phyloP scores from a whole-genome alignment of 1,284 basidiomycete species.

The Coniferiporia weirii region DNA sequence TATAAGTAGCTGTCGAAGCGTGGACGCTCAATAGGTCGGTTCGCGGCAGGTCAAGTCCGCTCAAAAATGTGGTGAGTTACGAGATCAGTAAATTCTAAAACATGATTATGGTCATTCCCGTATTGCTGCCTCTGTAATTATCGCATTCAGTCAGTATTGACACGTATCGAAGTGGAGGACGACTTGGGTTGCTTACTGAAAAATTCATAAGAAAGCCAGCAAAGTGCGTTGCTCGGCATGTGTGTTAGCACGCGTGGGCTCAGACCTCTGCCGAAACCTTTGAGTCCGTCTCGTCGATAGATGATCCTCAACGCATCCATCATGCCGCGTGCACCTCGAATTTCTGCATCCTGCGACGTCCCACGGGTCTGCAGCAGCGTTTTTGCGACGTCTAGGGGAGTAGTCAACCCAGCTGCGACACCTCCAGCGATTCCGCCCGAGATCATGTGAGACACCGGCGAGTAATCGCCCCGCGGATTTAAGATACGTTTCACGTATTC shows the following conservation, averaged over 20 bases:
- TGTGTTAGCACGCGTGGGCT: constrained; percentile 91
- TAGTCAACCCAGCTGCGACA: constrained; percentile 93
- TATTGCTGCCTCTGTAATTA: constrained; percentile 22
- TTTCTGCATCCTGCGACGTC: constrained; percentile 74
- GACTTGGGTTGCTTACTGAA: constrained; percentile 66
- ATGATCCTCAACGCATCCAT: constrained; percentile 87
- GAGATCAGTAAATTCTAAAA: background rate
- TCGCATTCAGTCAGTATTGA: background rate
- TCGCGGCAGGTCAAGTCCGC: background rate
- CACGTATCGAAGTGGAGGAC: background rate
- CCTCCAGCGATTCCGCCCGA: constrained; percentile 92
- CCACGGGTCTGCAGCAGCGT: constrained; percentile 95
- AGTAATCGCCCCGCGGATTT: constrained; percentile 86
- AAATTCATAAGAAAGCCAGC: constrained; percentile 96
- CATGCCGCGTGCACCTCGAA: constrained; percentile 84
- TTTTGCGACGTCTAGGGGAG: constrained; percentile 98
- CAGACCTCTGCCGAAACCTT: constrained; percentile 85
- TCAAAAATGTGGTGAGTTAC: background rate
- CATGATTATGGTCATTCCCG: constrained; percentile 15
- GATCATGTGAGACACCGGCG: constrained; percentile 85
- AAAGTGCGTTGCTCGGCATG: constrained; percentile 96
- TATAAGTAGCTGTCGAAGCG: background rate
- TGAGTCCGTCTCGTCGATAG: constrained; percentile 77
- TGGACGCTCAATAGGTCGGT: background rate
- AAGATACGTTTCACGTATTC: constrained; percentile 87